phyloP scores from a whole-genome alignment of 495 filamentous ascomycete species.

The Aspergillus heteromorphus region DNA sequence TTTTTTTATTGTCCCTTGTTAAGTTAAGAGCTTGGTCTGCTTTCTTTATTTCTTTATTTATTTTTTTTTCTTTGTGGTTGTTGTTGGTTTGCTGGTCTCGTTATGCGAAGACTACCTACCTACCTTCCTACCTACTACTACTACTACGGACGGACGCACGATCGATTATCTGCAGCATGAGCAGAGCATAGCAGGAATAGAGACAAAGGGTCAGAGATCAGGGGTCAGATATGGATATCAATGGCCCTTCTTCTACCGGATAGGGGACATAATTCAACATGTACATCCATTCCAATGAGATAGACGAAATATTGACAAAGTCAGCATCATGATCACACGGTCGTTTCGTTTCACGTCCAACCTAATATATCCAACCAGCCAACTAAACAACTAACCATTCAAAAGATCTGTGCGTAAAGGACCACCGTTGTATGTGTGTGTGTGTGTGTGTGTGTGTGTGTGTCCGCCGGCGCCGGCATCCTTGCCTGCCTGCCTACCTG shows the following conservation, averaged over 20 bases:
- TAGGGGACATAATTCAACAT: conserved; percentile 1
- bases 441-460: no score
- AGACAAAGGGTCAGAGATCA: no score
- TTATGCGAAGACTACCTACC: not conserved
- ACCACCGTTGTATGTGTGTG: no score
- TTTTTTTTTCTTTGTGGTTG: not conserved
- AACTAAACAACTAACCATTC: no score
- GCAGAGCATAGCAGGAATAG: no score
- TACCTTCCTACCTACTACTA: not conserved
- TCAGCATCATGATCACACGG: not conserved
- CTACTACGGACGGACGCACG: not conserved
- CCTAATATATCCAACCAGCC: no score
- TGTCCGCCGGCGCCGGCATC: not conserved
- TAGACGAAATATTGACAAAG: not conserved
- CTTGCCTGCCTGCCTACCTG: not conserved
- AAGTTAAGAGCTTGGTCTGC: not conserved
- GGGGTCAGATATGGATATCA: no score
- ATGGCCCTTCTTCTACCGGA: not conserved
- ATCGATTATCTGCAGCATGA: not conserved
- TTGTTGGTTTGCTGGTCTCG: not conserved
- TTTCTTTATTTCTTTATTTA: not conserved
- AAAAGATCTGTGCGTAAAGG: no score
- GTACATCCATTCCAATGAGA: conserved; percentile 2
- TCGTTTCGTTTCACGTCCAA: not conserved
- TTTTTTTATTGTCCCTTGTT: no score